Base-by-base conservation (phyloP, 495 filamentous ascomycete genomes). In the Friedmanniomyces simplex region DNA sequence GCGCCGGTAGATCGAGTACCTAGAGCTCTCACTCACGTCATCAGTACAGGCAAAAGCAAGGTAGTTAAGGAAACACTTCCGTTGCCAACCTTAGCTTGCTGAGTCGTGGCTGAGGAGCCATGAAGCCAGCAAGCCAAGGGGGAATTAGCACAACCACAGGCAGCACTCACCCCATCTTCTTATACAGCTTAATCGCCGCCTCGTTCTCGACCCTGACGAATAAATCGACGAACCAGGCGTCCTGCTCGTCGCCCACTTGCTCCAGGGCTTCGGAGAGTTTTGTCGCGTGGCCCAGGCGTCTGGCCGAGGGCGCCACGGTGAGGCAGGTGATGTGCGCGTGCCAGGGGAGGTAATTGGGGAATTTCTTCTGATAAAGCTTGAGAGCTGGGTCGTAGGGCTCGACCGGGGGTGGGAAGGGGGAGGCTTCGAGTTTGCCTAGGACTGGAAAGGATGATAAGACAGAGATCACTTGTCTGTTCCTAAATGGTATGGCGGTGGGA, bases 311-410 rank as follows among this genome's bases (percentile, higher is more conserved):
- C 14, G 91, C 87, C 24, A 98, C 88, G 2, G 93, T 96, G 18
- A 98, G 77, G 39, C 91, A 91, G 18, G 93, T 98, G 72, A 98
- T 95, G 73, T 98, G 93, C 28, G 91, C 93, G 72, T 97, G 93
- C 87, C 89, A 97, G 24, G 94, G 91, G 20, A 91, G 86, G 71
- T 91, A 95, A 73, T 94, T 68, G 10, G 66, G 62, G n/a, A 14
- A 57, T 30, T 63, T 63, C 37, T 62, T 62, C 24, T 57, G 60
- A 55, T 73, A 64, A 3, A 66, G 61, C 57, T 65, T 69, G 0
- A 69, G 66, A 37, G 52, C 34, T 1, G 71, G 88, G 62, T 85
- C 78, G 51, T 84, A 88, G 65, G 81, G 79, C 49, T 78, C 72
- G 69, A 83, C 79, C 54, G 79, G 80, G 20, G 81, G 73, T 3